phyloP scores from a whole-genome alignment of 1,284 basidiomycete genomes.

The Rhodotorula sp. region DNA sequence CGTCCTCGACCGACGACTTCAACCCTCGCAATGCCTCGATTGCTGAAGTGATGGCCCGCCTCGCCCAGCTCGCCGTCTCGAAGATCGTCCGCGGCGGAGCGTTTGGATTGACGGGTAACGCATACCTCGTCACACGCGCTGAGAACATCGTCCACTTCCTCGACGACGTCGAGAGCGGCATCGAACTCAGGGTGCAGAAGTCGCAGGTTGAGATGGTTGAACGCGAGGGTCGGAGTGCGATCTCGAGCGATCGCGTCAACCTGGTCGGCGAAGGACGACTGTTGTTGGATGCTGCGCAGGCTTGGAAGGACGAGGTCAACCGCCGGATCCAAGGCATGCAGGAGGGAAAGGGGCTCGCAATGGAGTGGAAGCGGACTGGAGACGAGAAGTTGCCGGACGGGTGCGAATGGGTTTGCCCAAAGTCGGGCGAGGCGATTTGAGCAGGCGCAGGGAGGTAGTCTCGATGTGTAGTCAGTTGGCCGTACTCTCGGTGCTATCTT shows the following conservation, averaged over 20 bases:
- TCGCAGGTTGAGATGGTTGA: no score
- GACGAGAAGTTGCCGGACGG: constrained; percentile 1
- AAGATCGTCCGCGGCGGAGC: constrained; percentile 24
- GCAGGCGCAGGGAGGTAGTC: no score
- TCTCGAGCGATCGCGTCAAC: not conserved
- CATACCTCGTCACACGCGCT: constrained; percentile 17
- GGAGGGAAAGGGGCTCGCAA: not conserved
- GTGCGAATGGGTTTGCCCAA: constrained; percentile 9
- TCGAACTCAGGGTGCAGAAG: not conserved
- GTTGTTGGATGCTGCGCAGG: not conserved
- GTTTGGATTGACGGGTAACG: constrained; percentile 27
- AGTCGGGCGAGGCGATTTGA: constrained; percentile 8
- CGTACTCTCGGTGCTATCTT: not conserved
- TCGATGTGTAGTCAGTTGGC: no score
- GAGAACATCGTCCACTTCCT: not conserved
- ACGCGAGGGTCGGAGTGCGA: no score
- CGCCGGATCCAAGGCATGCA: not conserved
- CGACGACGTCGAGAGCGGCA: no score
- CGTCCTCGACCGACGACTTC: no score
- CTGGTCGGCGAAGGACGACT: not conserved
- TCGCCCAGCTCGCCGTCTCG: not conserved
- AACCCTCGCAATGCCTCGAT: not conserved
- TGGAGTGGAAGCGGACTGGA: not conserved
- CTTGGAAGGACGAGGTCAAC: not conserved
- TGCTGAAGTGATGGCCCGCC: not conserved